Base-by-base conservation (phyloP, 768 basidiomycete species). In the Russula ochroleuca region DNA sequence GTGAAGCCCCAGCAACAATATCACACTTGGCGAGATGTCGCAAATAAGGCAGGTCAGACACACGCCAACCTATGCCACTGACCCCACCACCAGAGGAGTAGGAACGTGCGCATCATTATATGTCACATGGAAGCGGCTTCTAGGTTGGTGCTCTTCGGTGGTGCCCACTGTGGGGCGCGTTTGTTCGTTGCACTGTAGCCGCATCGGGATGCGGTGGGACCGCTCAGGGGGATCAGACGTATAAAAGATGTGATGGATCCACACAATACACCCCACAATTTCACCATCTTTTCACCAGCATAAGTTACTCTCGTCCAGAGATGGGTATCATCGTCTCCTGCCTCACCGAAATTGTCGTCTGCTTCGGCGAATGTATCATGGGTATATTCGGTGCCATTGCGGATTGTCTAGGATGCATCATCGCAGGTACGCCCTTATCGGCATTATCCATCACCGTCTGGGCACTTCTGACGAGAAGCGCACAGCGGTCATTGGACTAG, bases 321-420 rank as follows among this genome's bases (percentile, higher is more conserved):
- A 67, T 58, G 61, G 62, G 65, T 6, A 47, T 48, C 38, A 63
- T 68, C 55, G 6, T 61, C 14, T 68, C 67, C 35, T 68, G 67
- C 38, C 9, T 68, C 37, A 9, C 23, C n/a, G 61, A 61, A 17
- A 57, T 45, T 14, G 74, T 81, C 62, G 69, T 67, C 58, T 81
- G 81, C 62, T 78, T 81, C 38, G 80, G 77, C 6, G 80, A 73
- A 19, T 69, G 71, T 13, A 70, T 82, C 50, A 78, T 80, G 72
- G 68, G 70, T 17, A 70, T 80, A 52, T 68, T 81, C 7, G 69
- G 66, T 15, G 58, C 69, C 23, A 76, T 83, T 41, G 78, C 76
- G 13, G 78, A 75, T 4, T 80, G 78, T 55, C 41, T 82, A 28
- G 79, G 80, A 69, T 80, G 80, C 59, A 77, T 83, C 21, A 72